Evolutionary conservation across 345 rosid species (phyloP), one percentile per base, ranked within the genome.

Genomic region (Linum usitatissimum): DNA sequence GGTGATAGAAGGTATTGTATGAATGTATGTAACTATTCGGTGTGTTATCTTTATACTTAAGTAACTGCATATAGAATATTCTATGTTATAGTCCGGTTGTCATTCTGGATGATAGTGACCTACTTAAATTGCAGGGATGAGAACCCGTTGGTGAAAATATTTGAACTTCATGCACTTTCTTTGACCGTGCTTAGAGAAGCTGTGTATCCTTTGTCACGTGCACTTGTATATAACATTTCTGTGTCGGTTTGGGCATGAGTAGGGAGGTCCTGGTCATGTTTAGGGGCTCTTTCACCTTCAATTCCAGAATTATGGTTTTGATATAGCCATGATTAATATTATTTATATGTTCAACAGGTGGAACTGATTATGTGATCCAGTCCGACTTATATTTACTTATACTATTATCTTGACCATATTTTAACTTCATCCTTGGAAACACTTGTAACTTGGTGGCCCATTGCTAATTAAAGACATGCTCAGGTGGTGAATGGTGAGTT

Each of bases 121-220:
- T 68, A 51, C 45, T 63, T 74, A 48, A 63, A 18, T 60, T 81
- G 84, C 86, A 86, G 92, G 64, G 71, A 60, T 58, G 80, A 73
- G 21, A 71, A 72, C 66, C 76, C 76, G 48, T 72, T 81, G 71
- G 75, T 59, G 68, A 68, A 71, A 66, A 61, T 78, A 48, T 84
- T 80, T 57, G 73, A 73, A 77, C 86, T 83, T 66, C 92, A 86
- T 69, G 64, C 77, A 66, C 84, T 81, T 70, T 83, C 85, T 55
- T 66, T 86, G 73, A 83, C 78, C 67, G 88, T 86, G 76, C 80
- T 86, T 53, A 80, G 85, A 58, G 92, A 86, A 78, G 88, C 92
- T 58, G 74, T 74, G 92, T 86, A 86, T 86, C 92, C 92, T 83
- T 74, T 13, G 53, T 56, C 18, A 18, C 53, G 15, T 9, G 51